Evolutionary conservation across 2,329 filamentous ascomycete species (phyloP).

Genomic region (Xylaria sp.): DNA sequence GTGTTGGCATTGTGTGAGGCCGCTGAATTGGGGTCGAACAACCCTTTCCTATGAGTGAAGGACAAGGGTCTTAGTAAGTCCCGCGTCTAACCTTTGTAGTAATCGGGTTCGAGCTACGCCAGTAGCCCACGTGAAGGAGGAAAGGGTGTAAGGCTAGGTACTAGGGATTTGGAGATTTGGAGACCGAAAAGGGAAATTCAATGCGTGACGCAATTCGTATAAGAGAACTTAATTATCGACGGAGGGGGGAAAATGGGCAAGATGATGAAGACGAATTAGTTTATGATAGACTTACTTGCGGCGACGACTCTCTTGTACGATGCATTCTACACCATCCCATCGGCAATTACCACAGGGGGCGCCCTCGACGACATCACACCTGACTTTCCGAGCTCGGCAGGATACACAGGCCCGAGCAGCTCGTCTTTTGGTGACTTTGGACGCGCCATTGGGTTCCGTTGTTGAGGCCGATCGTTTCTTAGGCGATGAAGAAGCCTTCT

Average conservation of each 20-base stretch:
- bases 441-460: conserved; percentile 49
- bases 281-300: conserved; percentile 73
- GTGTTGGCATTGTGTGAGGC: conserved; percentile 34
- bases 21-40: conserved; percentile 44
- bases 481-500: conserved; percentile 38
- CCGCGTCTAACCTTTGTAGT: conserved; percentile 33
- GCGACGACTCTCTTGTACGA: conserved; percentile 82
- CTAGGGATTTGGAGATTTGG: conserved; percentile 36
- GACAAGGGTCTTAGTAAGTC: conserved; percentile 42
- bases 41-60: conserved; percentile 46
- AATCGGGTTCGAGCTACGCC: not conserved
- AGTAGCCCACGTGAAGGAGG: conserved; percentile 7
- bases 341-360: conserved; percentile 89
- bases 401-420: conserved; percentile 88
- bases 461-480: conserved; percentile 49
- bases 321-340: conserved; percentile 80
- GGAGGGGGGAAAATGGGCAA: not conserved
- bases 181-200: conserved; percentile 35
- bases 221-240: not conserved
- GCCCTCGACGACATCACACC: conserved; percentile 92
- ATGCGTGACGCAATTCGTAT: conserved; percentile 25
- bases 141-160: conserved; percentile 19
- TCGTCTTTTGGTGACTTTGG: conserved; percentile 75
- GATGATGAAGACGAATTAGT: conserved; percentile 24
- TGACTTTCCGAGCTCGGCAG: conserved; percentile 88